Evolutionary conservation across 129 eudicot species (phyloP).

Genomic region (Centella asiatica): DNA sequence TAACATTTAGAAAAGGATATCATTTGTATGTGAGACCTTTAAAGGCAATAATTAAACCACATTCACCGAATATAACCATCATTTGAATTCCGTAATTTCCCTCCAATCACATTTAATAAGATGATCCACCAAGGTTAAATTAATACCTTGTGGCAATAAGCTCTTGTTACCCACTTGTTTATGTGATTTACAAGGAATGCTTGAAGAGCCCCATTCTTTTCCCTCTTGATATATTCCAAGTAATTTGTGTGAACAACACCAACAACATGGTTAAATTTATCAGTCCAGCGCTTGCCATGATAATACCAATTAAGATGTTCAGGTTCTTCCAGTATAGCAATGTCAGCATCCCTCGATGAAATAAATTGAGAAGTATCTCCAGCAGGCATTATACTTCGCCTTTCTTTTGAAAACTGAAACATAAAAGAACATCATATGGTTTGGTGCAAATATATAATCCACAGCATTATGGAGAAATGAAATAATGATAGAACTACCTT

Average conservation of each 20-base stretch:
- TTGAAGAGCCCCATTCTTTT: constrained; percentile 86
- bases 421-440: constrained; percentile 5
- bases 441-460: background rate
- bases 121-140: constrained; percentile 1
- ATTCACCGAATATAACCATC: background rate
- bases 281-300: constrained; percentile 97
- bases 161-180: constrained; percentile 75
- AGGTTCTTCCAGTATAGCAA: constrained; percentile 93
- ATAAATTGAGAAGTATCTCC: constrained; percentile 91
- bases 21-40: background rate
- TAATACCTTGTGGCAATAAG: constrained; percentile 77
- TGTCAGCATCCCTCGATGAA: constrained; percentile 85
- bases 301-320: constrained; percentile 97
- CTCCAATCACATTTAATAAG: background rate
- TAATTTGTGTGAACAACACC: constrained; percentile 97
- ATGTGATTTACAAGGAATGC: constrained; percentile 89
- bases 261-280: constrained; percentile 95
- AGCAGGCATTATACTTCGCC: constrained; percentile 93
- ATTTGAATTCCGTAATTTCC: background rate
- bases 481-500: constrained; percentile 42
- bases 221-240: constrained; percentile 91
- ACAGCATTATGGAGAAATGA: constrained; percentile 6
- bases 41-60: background rate
- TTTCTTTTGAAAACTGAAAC: constrained; percentile 66
- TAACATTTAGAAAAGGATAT: background rate